Evolutionary conservation across 2,329 filamentous ascomycete genomes (phyloP).

Genomic region (Bipolaris victoriae): DNA sequence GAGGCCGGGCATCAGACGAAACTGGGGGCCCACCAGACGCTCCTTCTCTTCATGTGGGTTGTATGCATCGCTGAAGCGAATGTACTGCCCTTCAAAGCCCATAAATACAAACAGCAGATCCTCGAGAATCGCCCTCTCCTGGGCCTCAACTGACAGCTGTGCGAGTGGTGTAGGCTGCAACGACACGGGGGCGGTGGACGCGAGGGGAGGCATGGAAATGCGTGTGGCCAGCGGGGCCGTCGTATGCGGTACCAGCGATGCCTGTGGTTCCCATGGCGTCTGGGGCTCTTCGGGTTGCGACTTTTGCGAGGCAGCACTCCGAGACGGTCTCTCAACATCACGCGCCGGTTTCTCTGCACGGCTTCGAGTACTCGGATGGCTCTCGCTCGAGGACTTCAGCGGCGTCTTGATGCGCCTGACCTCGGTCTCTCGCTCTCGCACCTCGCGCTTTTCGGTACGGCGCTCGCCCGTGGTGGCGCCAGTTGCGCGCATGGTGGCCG

Average conservation of each 20-base stretch:
- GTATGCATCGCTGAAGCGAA: conserved; percentile 83
- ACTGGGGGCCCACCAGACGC: conserved; percentile 80
- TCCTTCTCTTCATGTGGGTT: conserved; percentile 86
- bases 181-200: conserved; percentile 70
- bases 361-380: conserved; percentile 40
- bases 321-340: conserved; percentile 32
- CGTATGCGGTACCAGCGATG: conserved; percentile 72
- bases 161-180: conserved; percentile 72
- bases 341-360: conserved; percentile 41
- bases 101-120: conserved; percentile 95
- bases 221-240: conserved; percentile 75
- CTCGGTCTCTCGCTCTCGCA: conserved; percentile 46
- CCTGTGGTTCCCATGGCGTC: conserved; percentile 78
- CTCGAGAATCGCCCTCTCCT: conserved; percentile 86
- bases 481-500: conserved; percentile 26
- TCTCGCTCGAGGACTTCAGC: conserved; percentile 45
- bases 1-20: conserved; percentile 78
- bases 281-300: conserved; percentile 35
- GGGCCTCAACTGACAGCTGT: conserved; percentile 76
- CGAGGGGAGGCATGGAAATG: conserved; percentile 65
- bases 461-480: conserved; percentile 34
- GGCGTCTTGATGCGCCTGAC: conserved; percentile 46
- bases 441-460: conserved; percentile 45
- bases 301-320: conserved; percentile 27
- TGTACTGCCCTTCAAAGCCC: conserved; percentile 98